Percentiles rank a stretch among this genome's conserved stretches.
phyloP scores from a whole-genome alignment of 164 flowering plant genomes.

The Magnolia sinica region DNA sequence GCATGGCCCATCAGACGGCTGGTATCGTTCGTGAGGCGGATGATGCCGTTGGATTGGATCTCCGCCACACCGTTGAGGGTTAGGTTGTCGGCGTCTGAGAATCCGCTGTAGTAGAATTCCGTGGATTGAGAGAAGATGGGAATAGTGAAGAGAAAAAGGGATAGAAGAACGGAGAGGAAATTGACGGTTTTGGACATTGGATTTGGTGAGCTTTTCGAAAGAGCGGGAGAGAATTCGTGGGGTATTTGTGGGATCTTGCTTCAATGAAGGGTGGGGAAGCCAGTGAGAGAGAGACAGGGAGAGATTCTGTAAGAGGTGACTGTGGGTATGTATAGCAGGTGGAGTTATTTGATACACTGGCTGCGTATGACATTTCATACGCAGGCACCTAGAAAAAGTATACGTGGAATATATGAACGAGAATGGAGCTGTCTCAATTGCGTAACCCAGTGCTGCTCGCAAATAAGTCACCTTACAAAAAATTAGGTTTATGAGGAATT shows the following conservation, averaged over 20 bases:
- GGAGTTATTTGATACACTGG: no score
- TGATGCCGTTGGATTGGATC: slow-evolving; percentile 34
- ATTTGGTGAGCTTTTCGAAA: background rate
- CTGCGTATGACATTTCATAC: no score
- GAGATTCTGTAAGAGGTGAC: background rate
- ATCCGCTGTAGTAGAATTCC: slow-evolving; percentile 38
- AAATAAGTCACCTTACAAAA: no score
- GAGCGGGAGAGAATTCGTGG: background rate
- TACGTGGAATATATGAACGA: no score
- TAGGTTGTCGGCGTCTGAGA: slow-evolving; percentile 28
- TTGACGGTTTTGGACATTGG: slow-evolving; percentile 1
- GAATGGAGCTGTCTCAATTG: no score
- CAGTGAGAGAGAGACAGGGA: background rate
- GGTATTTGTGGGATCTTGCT: background rate
- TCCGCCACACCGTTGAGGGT: slow-evolving; percentile 35
- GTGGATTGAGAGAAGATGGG: background rate
- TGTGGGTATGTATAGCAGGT: no score
- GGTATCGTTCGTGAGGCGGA: slow-evolving; percentile 38
- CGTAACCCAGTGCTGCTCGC: no score
- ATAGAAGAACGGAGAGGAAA: background rate
- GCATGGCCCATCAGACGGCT: slow-evolving; percentile 39
- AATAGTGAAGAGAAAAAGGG: background rate
- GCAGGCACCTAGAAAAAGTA: no score
- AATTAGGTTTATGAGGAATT: no score
- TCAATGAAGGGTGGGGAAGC: background rate